Percentiles rank a stretch among this genome's conserved stretches.
Conservation (phyloP, 352 stramenopile species). For the Phytophthora nicotianae region DNA sequence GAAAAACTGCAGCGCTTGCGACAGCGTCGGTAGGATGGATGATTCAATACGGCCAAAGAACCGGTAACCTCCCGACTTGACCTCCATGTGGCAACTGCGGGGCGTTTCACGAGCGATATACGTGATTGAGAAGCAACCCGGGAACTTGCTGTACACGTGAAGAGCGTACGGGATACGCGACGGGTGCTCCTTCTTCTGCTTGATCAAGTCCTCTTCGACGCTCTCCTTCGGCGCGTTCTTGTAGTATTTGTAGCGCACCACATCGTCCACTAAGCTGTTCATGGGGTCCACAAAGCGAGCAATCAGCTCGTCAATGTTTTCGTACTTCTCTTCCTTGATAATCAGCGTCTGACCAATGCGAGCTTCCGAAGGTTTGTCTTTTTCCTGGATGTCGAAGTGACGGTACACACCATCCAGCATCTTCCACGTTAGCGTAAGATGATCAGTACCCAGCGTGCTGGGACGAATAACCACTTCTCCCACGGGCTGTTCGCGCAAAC, state of each 20-base stretch:
- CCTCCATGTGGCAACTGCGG: conserved; percentile 88
- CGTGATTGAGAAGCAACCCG: conserved; percentile 90
- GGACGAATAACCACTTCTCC: conserved; percentile 89
- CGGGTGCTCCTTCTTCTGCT: conserved; percentile 88
- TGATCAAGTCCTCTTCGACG: conserved; percentile 87
- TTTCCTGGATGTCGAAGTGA: conserved; percentile 89
- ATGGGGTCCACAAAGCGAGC: conserved; percentile 89
- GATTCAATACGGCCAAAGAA: conserved; percentile 91
- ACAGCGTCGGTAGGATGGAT: conserved; percentile 78
- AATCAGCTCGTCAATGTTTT: conserved; percentile 90
- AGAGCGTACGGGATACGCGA: conserved; percentile 84
- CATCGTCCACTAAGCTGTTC: conserved; percentile 88
- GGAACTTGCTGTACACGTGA: conserved; percentile 88
- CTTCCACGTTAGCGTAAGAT: conserved; percentile 90
- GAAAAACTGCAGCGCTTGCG: conserved; percentile 88
- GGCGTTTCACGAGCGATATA: conserved; percentile 86
- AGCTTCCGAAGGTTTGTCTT: conserved; percentile 86
- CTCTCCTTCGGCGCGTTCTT: conserved; percentile 69
- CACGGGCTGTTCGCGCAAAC: conserved; percentile 74
- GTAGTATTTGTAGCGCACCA: conserved; percentile 89
- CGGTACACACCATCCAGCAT: conserved; percentile 87
- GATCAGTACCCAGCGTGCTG: conserved; percentile 81
- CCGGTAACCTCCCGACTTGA: conserved; percentile 83
- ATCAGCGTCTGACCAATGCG: conserved; percentile 81
- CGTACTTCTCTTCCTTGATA: conserved; percentile 88